Conservation (phyloP, 106 monocot species). For the Phalaenopsis aphrodite region DNA sequence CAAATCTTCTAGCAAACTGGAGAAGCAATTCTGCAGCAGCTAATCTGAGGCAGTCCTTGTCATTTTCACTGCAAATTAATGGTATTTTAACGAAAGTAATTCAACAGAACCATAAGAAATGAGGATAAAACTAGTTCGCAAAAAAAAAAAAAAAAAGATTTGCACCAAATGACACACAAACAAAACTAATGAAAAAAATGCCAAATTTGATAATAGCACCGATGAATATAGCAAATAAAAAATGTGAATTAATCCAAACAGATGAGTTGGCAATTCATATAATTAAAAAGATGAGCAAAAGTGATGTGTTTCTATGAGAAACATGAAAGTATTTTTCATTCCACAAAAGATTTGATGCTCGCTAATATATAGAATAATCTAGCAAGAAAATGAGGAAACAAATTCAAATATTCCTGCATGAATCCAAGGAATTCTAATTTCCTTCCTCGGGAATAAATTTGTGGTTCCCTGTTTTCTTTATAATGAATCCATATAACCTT, state of each 20-base stretch:
- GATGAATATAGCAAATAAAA: neutral
- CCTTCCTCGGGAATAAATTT: too few relatives aligned
- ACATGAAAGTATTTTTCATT: too few relatives aligned
- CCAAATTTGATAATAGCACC: neutral
- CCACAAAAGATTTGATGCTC: too few relatives aligned
- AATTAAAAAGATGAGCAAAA: neutral
- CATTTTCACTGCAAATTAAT: slow-evolving; percentile 43
- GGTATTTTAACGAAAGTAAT: neutral
- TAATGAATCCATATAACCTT: too few relatives aligned
- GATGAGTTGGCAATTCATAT: neutral
- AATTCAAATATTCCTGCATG: too few relatives aligned
- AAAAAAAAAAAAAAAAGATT: neutral
- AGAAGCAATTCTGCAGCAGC: slow-evolving; percentile 67
- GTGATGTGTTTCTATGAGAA: neutral
- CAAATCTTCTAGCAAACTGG: slow-evolving; percentile 72
- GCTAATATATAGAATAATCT: too few relatives aligned
- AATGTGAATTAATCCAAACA: too few relatives aligned
- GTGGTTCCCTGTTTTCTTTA: too few relatives aligned
- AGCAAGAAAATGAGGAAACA: too few relatives aligned
- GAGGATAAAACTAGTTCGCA: neutral
- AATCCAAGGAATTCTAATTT: too few relatives aligned
- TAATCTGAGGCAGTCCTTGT: slow-evolving; percentile 54
- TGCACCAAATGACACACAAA: neutral
- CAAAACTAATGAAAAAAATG: neutral
- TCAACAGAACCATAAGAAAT: neutral